Evolutionary conservation across 768 basidiomycete species (phyloP).

Genomic region (Naganishia randhawae): DNA sequence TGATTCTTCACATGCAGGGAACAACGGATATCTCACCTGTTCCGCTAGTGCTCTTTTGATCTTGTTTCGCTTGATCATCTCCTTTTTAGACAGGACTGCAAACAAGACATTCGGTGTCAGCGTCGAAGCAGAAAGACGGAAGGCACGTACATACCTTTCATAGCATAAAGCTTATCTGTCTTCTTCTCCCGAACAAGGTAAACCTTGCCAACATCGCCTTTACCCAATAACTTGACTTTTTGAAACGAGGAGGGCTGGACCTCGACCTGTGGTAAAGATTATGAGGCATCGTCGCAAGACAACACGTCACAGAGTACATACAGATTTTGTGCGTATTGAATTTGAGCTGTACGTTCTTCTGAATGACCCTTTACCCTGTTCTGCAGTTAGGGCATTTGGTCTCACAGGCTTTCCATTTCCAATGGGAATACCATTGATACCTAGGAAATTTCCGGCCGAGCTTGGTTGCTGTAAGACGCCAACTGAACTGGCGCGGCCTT

Average conservation of each 20-base stretch:
- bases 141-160: slow-evolving; percentile 75
- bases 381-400: slow-evolving; percentile 5
- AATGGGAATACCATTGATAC: slow-evolving; percentile 13
- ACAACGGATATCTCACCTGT: slow-evolving; percentile 59
- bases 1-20: background rate
- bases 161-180: slow-evolving; percentile 88
- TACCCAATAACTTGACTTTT: slow-evolving; percentile 96
- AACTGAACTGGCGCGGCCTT: slow-evolving; percentile 13
- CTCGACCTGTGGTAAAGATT: slow-evolving; percentile 63
- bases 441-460: slow-evolving; percentile 5
- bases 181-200: slow-evolving; percentile 99
- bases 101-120: background rate
- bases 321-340: slow-evolving; percentile 88
- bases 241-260: slow-evolving; percentile 89
- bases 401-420: slow-evolving; percentile 16
- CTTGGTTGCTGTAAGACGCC: background rate
- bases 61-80: slow-evolving; percentile 99
- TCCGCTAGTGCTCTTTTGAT: slow-evolving; percentile 98
- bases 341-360: slow-evolving; percentile 94
- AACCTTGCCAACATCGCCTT: slow-evolving; percentile 97
- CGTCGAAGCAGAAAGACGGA: background rate
- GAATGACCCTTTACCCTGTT: slow-evolving; percentile 56
- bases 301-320: slow-evolving; percentile 51
- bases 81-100: slow-evolving; percentile 93
- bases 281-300: background rate